Conservation (phyloP, 202 grass and related monocot genomes). For the Cymbopogon flexuosus region DNA sequence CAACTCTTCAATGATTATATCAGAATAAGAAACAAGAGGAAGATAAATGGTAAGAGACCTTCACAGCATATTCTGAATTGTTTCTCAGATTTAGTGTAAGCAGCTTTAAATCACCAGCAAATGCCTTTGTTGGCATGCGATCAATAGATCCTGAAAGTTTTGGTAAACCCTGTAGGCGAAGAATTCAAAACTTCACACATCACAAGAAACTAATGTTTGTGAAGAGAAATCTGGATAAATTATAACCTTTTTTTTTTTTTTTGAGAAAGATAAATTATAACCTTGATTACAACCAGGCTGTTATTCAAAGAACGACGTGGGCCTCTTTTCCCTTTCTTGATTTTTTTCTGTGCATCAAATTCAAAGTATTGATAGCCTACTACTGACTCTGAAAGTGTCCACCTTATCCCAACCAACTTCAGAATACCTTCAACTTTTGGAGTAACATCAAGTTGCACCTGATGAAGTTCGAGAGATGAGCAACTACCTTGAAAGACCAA, state of each 20-base stretch:
- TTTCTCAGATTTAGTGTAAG: conserved; percentile 73
- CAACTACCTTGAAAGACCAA: not conserved
- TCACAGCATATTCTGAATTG: conserved; percentile 70
- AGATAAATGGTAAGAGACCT: conserved; percentile 51
- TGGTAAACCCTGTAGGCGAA: conserved; percentile 61
- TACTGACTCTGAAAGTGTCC: conserved; percentile 86
- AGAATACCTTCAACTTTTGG: conserved; percentile 87
- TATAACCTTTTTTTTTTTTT: no score
- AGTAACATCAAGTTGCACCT: conserved; percentile 94
- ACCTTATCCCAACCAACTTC: conserved; percentile 83
- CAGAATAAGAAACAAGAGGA: not conserved
- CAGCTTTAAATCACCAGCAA: conserved; percentile 71
- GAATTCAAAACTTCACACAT: conserved; percentile 26
- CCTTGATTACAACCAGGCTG: conserved; percentile 87
- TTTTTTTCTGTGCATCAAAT: conserved; percentile 54
- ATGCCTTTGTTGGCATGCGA: conserved; percentile 56
- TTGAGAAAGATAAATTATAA: conserved; percentile 27
- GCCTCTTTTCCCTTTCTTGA: conserved; percentile 65
- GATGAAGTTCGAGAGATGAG: conserved; percentile 29
- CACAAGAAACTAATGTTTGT: conserved; percentile 21
- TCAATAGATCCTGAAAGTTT: conserved; percentile 83
- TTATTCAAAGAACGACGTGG: conserved; percentile 37
- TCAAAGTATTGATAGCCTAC: conserved; percentile 90
- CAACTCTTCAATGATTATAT: conserved; percentile 1
- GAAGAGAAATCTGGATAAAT: conserved; percentile 1